Conservation (phyloP, 148 eudicot genomes). For the Selenicereus undatus region DNA sequence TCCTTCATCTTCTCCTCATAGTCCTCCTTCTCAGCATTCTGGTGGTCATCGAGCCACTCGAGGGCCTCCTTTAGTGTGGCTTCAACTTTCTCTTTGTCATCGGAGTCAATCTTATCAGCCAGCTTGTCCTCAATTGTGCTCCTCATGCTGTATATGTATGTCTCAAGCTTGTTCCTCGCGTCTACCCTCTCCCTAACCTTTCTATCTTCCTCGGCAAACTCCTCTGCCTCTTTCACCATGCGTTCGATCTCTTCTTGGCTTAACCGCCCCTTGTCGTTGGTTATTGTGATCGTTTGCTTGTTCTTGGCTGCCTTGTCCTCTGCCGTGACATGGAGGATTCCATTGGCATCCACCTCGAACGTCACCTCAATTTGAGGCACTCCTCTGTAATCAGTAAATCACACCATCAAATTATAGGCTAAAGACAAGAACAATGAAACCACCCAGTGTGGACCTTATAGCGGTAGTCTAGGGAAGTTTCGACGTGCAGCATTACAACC, state of each 20-base stretch:
- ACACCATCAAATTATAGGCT: background rate
- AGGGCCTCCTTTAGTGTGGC: constrained; percentile 42
- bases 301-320: constrained; percentile 66
- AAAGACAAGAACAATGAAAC: background rate
- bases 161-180: constrained; percentile 44
- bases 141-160: constrained; percentile 48
- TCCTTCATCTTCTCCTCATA: constrained; percentile 62
- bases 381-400: constrained; percentile 33
- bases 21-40: constrained; percentile 39
- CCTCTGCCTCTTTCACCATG: constrained; percentile 46
- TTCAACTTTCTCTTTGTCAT: constrained; percentile 41
- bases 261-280: constrained; percentile 49
- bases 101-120: constrained; percentile 41
- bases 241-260: constrained; percentile 49
- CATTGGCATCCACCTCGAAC: constrained; percentile 59
- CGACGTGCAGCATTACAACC: too few relatives aligned
- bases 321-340: constrained; percentile 56
- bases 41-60: constrained; percentile 55
- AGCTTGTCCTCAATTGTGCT: constrained; percentile 44
- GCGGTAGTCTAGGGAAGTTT: too few relatives aligned
- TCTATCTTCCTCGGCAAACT: constrained; percentile 44
- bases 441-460: background rate
- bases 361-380: constrained; percentile 66
- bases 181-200: constrained; percentile 38
- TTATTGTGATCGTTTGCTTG: constrained; percentile 46